Evolutionary conservation across 495 filamentous ascomycete species (phyloP), one percentile per base, ranked within the genome.

Genomic region (Neurospora terricola): DNA sequence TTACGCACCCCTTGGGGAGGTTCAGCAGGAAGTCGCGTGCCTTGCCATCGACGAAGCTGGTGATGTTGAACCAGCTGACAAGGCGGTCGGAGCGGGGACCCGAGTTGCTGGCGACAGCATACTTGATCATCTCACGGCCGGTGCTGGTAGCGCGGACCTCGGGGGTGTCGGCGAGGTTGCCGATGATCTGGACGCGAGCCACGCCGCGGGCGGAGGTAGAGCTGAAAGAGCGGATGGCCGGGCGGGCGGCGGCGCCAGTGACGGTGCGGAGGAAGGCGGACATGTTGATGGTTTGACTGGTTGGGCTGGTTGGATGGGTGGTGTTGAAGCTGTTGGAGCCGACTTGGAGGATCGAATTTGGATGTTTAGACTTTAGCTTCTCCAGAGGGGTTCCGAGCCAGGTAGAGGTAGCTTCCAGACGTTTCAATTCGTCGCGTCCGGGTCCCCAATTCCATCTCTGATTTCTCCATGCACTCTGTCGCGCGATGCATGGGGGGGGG

Each of bases 31-130:
- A 89, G 71, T 95, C 90, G 76, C 90, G 89, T 79, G 87, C 83
- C 27, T 82, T 87, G 38, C 90, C 89, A 23, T 88, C 86, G 74
- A 81, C 78, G 81, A 96, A 96, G 83, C 84, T 86, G 5, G 87
- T 81, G 48, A 97, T 83, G 69, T 85, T 85, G 86, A 92, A 97
- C 89, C 89, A 97, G 85, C 88, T 93, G 18, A 91, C 92, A 75
- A 87, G 81, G 69, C 85, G 84, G 80, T 92, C 91, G 3, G 91
- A 89, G 62, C 75, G 76, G 59, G 84, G 77, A 3, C 92, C 92
- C 72, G 78, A 77, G 73, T 79, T 84, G 43, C 88, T 90, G 38
- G 83, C 92, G 42, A 97, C 82, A 4, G 87, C 76, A 80, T 94
- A 97, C 68, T 83, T 84, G 72, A 97, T 73, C 71, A 94, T 72